A percentile compares a stretch with the other conserved stretches of the same genome.
phyloP scores from a whole-genome alignment of 2,329 filamentous ascomycete species.

The Triangularia setosa region DNA sequence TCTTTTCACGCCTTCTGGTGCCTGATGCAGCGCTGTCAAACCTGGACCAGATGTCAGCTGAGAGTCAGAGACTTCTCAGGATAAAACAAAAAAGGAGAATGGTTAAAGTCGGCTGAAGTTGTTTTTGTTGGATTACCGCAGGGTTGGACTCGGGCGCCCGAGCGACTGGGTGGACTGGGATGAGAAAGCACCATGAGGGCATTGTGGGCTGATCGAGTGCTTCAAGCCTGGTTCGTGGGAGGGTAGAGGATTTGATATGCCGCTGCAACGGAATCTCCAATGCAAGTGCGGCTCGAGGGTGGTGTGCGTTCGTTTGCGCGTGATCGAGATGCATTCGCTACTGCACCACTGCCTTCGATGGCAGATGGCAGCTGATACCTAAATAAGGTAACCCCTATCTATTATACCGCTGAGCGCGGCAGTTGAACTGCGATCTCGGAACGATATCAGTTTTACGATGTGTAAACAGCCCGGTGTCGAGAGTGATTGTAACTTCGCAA shows the following conservation, averaged over 20 bases:
- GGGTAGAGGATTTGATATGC: background rate
- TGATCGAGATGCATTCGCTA: constrained; percentile 5
- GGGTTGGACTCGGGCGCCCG: constrained; percentile 10
- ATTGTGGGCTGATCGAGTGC: constrained; percentile 21
- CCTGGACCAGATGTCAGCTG: constrained; percentile 23
- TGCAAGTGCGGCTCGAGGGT: background rate
- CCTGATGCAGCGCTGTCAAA: constrained; percentile 7
- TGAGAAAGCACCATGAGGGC: constrained; percentile 13
- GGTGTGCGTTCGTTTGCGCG: constrained; percentile 7
- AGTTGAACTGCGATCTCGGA: constrained; percentile 10
- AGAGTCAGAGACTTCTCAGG: constrained; percentile 24
- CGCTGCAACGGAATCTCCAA: background rate
- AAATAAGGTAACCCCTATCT: too few relatives aligned
- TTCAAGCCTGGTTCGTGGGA: constrained; percentile 2
- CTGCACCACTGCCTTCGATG: background rate
- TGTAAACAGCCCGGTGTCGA: background rate
- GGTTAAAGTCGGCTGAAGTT: constrained; percentile 8
- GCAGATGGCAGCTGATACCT: too few relatives aligned
- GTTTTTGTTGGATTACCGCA: constrained; percentile 3
- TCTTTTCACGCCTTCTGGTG: constrained; percentile 1
- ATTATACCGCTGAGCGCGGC: background rate
- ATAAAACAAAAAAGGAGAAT: background rate
- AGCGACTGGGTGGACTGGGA: constrained; percentile 12
- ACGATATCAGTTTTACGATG: background rate
- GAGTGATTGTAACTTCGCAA: too few relatives aligned